Evolutionary conservation across 805 yeast genomes (phyloP).

Genomic region (Zygotorulaspora chibaensis): DNA sequence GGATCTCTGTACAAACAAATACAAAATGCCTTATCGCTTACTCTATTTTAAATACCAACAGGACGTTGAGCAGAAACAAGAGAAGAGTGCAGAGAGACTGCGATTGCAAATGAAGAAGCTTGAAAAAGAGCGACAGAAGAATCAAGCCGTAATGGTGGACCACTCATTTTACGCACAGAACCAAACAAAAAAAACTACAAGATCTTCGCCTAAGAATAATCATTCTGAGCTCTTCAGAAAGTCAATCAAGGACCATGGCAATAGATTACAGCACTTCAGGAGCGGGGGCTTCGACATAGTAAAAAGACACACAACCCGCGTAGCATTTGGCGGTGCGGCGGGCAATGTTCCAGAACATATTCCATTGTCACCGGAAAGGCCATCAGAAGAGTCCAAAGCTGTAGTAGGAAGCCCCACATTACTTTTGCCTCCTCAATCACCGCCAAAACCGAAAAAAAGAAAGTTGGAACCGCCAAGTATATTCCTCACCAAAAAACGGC

Average conservation of each 20-base stretch:
- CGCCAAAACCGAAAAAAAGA: conserved; percentile 9
- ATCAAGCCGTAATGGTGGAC: conserved; percentile 29
- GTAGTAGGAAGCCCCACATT: neutral
- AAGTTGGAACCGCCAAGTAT: conserved; percentile 19
- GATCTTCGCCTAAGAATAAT: conserved; percentile 3
- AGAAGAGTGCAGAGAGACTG: conserved; percentile 34
- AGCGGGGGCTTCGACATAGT: conserved; percentile 16
- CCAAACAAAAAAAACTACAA: conserved; percentile 10
- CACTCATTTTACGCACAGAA: conserved; percentile 18
- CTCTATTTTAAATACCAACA: conserved; percentile 33
- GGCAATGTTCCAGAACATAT: neutral
- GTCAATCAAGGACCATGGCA: conserved; percentile 20
- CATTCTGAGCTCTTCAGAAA: conserved; percentile 18
- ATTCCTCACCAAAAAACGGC: conserved; percentile 20
- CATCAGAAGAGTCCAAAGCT: conserved; percentile 2
- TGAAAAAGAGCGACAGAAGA: conserved; percentile 32
- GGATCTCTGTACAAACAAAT: conserved; percentile 26
- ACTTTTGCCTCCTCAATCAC: conserved; percentile 1
- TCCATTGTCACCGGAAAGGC: neutral
- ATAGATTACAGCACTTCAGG: conserved; percentile 21
- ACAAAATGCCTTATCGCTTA: conserved; percentile 35
- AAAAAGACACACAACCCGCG: conserved; percentile 19
- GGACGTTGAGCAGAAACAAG: conserved; percentile 35
- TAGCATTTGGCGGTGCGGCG: conserved; percentile 30
- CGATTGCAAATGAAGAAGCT: conserved; percentile 31